Evolutionary conservation across 2,329 filamentous ascomycete species (phyloP).

Genomic region (Plenodomus tracheiphilus): DNA sequence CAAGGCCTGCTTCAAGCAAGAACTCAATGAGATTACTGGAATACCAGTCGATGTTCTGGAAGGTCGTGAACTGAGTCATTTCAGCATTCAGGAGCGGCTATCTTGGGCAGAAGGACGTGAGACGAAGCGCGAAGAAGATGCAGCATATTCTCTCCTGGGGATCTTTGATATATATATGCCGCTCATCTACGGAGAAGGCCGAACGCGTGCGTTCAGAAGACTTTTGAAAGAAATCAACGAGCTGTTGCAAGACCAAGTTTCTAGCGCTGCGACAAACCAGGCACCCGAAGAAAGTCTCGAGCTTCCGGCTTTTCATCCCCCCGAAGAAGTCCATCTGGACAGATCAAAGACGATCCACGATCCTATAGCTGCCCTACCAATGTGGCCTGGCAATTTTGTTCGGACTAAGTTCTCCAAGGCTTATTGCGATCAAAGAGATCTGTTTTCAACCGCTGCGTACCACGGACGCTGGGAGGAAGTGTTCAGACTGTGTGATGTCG

Average conservation of each 20-base stretch:
- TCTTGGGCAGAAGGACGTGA: constrained; percentile 8
- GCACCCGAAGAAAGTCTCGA: not conserved
- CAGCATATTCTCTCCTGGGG: constrained; percentile 2
- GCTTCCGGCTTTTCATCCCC: not conserved
- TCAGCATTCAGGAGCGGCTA: constrained; percentile 8
- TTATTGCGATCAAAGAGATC: not conserved
- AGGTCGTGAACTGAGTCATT: not conserved
- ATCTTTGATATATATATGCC: constrained; percentile 2
- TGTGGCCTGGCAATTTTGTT: not conserved
- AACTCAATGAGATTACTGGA: not conserved
- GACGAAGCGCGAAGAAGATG: constrained; percentile 9
- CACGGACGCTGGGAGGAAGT: not conserved
- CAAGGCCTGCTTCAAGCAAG: not conserved
- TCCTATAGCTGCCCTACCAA: not conserved
- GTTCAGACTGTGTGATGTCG: not conserved
- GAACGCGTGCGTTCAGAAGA: not conserved
- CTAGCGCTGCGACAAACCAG: not conserved
- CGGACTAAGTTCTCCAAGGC: not conserved
- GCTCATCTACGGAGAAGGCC: not conserved
- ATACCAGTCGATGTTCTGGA: not conserved
- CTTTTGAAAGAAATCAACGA: not conserved
- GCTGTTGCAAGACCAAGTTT: not conserved
- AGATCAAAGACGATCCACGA: not conserved
- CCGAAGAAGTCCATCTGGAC: not conserved
- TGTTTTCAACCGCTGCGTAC: not conserved